Base-by-base conservation (phyloP, 805 yeast genomes). In the Candida peoriensis region DNA sequence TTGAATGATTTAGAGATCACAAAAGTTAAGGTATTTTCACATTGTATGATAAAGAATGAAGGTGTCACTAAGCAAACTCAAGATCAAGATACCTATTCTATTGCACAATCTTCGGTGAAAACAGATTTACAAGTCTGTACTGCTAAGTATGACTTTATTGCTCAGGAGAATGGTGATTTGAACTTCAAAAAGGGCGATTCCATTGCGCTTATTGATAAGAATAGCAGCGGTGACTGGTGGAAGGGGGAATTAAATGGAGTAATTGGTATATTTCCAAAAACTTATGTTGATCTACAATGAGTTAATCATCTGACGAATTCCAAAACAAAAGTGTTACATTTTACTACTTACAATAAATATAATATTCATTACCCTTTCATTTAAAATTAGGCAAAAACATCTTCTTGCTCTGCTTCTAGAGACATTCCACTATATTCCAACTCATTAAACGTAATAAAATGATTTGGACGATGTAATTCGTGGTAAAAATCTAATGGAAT, bases 401-500 rank as follows among this genome's bases (percentile, higher is more conserved):
- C 79, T 43, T 77, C 79, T 56, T 74, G 79, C 23, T 75, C 82
- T 8, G 84, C 84, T 51, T 81, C 88, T 33, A 76, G 50, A 13
- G 63, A 75, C 10, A 41, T 33, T 1, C 30, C 61, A 8, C 57
- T 60, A 14, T 70, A 76, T 37, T 79, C 87, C 30, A 84, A 55
- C 39, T 77, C 83, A 37, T 70, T 75, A 54, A 90, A 87, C 6
- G 78, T 72, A 32, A 76, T 65, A 61, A 93, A 93, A 58, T 93
- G 98, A 20, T 78, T 68, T 2, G 96, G 93, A 31, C 98, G 78
- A 53, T 93, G 98, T 23, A 76, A 54, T 47, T 84, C 95, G 52
- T 86, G 81, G 59, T 87, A 93, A 52, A 81, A 93, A 6, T 83
- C 76, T 24, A 81, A 48, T 3, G 99, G 99, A 13, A 77, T 63